Evolutionary conservation across 768 basidiomycete species (phyloP).

Genomic region (Auricularia heimuer): DNA sequence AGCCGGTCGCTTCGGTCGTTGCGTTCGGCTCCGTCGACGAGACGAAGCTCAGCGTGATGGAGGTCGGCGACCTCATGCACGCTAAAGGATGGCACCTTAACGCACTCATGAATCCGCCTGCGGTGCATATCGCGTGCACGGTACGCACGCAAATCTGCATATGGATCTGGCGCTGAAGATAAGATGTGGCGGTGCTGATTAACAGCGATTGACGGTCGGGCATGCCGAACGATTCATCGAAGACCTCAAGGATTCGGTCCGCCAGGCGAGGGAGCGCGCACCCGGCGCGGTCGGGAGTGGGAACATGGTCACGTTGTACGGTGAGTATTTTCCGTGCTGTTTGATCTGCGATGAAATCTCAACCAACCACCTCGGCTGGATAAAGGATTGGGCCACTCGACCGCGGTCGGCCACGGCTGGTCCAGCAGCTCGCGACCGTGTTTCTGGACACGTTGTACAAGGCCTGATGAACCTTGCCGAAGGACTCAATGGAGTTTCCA

Average conservation of each 20-base stretch:
- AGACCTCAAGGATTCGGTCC: conserved; percentile 72
- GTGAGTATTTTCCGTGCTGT: conserved; percentile 33
- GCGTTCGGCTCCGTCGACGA: conserved; percentile 65
- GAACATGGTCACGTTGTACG: conserved; percentile 85
- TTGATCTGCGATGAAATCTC: neutral
- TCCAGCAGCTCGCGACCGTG: conserved; percentile 63
- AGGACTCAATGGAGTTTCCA: neutral
- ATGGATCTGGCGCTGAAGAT: neutral
- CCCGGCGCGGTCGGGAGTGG: conserved; percentile 47
- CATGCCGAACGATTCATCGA: conserved; percentile 69
- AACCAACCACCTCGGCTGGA: neutral
- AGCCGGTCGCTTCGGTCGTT: conserved; percentile 82
- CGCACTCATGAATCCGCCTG: conserved; percentile 66
- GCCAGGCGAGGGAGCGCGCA: conserved; percentile 44
- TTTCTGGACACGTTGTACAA: conserved; percentile 80
- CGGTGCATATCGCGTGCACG: conserved; percentile 90
- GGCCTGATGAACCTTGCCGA: conserved; percentile 30
- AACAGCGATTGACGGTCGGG: conserved; percentile 68
- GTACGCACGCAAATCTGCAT: conserved; percentile 33
- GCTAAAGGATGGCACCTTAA: conserved; percentile 89
- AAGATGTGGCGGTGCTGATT: conserved; percentile 6
- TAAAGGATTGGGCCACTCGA: conserved; percentile 72
- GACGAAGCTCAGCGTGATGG: conserved; percentile 58
- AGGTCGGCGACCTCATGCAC: conserved; percentile 84
- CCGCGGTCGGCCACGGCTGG: conserved; percentile 69